phyloP scores from a whole-genome alignment of 495 filamentous ascomycete genomes.

The Pyrenula massariospora region DNA sequence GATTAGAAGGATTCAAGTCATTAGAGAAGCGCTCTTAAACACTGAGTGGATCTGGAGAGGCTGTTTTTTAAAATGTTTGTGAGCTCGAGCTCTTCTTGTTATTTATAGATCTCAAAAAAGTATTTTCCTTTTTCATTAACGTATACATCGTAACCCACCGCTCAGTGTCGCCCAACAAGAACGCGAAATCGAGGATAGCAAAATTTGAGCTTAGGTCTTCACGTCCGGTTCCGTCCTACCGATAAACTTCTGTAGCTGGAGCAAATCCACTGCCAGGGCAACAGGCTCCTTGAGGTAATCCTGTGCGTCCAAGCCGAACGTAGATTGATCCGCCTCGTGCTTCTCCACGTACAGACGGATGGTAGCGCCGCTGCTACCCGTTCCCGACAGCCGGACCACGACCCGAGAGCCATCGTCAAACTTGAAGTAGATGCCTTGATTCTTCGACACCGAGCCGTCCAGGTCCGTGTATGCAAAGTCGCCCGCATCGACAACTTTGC shows the following conservation, averaged over 20 bases:
- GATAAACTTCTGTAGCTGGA: conserved; percentile 83
- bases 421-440: conserved; percentile 90
- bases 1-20: too few relatives aligned
- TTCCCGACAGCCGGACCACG: conserved; percentile 86
- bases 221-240: conserved; percentile 89
- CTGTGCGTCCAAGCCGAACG: conserved; percentile 68
- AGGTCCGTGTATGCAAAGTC: conserved; percentile 97
- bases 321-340: conserved; percentile 65
- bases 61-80: too few relatives aligned
- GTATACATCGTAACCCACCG: too few relatives aligned
- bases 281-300: conserved; percentile 91
- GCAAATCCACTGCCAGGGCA: conserved; percentile 63
- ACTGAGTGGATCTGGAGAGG: too few relatives aligned
- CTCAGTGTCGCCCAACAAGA: too few relatives aligned
- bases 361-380: conserved; percentile 86
- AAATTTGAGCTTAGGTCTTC: conserved; percentile 87
- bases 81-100: too few relatives aligned
- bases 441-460: conserved; percentile 86
- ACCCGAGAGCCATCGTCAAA: conserved; percentile 93
- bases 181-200: too few relatives aligned
- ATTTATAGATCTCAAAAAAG: too few relatives aligned
- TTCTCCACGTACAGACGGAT: conserved; percentile 95
- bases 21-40: too few relatives aligned
- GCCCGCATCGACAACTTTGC: conserved; percentile 77
- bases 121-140: too few relatives aligned